Base-by-base conservation (phyloP, 805 yeast genomes). In the Metschnikowia shivogae region DNA sequence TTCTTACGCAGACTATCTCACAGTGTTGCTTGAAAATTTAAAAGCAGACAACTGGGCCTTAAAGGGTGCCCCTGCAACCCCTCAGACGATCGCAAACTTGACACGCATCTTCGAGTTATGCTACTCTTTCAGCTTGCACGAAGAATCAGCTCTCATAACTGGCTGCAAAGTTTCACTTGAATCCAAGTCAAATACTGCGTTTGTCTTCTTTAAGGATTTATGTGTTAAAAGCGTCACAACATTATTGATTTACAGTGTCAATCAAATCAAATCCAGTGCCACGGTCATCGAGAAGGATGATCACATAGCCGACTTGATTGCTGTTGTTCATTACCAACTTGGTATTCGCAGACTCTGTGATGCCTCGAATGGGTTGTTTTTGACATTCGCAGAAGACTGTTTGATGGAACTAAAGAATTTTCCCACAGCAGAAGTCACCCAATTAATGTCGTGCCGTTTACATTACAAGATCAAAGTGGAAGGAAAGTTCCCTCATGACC, bases 371-470 rank as follows among this genome's bases (percentile, higher is more conserved):
- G 90, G 95, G 0, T 63, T 67, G 6, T 82, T 90, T 48, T 66
- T 93, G 41, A 69, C 72, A 13, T 64, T 85, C 24, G 69, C 84
- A 0, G 84, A 89, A 52, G 67, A 70, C 7, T 71, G 76, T 14
- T 64, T 86, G 29, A 67, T 79, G 12, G 53, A 65, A 0, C 62
- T 77, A 24, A 65, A 71, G 6, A 73, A 73, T 4, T 73, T 85
- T 2, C 52, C 57, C 5, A 90, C 85, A 37, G 70, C 72, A 7
- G 93, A 89, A 36, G 61, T 92, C 38, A 74, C 88, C 7, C 98
- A 92, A 57, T 73, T 88, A 29, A 64, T 93, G 19, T 73, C 81
- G 50, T 93, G 99, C 60, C 74, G 86, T 8, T 89, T 84, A 55
- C 95, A 89, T 36, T 73, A 87, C 41, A 64, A 70, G 2, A 67